Conservation (phyloP, 345 rosid species). For the Citrus maxima region DNA sequence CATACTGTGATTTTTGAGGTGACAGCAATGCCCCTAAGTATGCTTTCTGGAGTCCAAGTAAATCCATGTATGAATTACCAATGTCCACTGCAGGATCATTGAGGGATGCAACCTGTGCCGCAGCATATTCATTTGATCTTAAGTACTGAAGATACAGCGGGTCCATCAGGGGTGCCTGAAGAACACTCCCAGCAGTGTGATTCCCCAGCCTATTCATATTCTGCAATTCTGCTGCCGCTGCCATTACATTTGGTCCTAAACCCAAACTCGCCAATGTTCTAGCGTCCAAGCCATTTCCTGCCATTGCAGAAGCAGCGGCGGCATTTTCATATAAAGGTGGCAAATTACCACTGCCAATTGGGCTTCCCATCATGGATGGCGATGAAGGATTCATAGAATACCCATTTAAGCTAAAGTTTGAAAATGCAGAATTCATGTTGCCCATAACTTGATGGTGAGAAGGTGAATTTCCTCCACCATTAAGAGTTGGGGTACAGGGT, state of each 20-base stretch:
- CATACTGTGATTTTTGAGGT: constrained; percentile 49
- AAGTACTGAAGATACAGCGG: constrained; percentile 45
- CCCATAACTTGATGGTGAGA: constrained; percentile 31
- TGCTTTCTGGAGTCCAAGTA: constrained; percentile 51
- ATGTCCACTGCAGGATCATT: constrained; percentile 39
- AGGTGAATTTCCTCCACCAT: constrained; percentile 40
- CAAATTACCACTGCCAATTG: constrained; percentile 39
- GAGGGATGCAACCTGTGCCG: constrained; percentile 49
- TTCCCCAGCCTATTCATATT: constrained; percentile 38
- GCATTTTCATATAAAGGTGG: constrained; percentile 53
- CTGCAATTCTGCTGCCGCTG: constrained; percentile 43
- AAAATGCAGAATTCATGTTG: constrained; percentile 32
- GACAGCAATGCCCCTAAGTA: constrained; percentile 43
- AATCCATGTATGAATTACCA: constrained; percentile 52
- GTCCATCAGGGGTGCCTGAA: constrained; percentile 41
- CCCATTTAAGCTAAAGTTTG: constrained; percentile 45
- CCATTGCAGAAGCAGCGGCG: constrained; percentile 52
- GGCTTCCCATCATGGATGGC: constrained; percentile 44
- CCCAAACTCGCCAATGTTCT: constrained; percentile 33
- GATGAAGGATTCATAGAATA: constrained; percentile 40
- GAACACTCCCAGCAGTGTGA: constrained; percentile 34
- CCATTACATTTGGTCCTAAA: constrained; percentile 42
- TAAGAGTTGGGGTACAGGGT: constrained; percentile 31
- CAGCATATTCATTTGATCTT: constrained; percentile 48
- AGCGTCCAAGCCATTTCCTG: constrained; percentile 45